phyloP scores from a whole-genome alignment of 768 basidiomycete species.

The Phlebiopsis flavidoalba region DNA sequence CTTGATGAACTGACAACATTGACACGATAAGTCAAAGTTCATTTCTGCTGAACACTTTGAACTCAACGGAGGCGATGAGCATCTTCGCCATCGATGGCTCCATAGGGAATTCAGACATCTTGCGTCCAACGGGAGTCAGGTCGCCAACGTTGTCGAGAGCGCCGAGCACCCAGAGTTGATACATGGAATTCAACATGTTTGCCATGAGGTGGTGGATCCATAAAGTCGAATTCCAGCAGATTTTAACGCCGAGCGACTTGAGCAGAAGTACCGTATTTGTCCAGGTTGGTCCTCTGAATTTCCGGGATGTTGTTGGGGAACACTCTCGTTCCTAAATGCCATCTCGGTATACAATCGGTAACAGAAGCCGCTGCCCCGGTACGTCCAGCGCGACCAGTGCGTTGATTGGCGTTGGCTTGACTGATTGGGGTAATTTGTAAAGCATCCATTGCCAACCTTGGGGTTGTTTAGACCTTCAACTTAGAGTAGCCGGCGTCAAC shows the following conservation, averaged over 20 bases:
- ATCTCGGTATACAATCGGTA: slow-evolving; percentile 97
- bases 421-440: slow-evolving; percentile 98
- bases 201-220: slow-evolving; percentile 99
- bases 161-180: slow-evolving; percentile 98
- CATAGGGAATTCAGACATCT: slow-evolving; percentile 99
- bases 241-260: slow-evolving; percentile 98
- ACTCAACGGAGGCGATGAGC: slow-evolving; percentile 93
- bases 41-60: slow-evolving; percentile 92
- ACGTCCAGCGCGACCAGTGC: slow-evolving; percentile 93
- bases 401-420: slow-evolving; percentile 95
- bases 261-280: slow-evolving; percentile 93
- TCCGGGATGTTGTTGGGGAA: slow-evolving; percentile 96
- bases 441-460: slow-evolving; percentile 97
- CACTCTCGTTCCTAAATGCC: slow-evolving; percentile 92
- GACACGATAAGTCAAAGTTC: slow-evolving; percentile 98
- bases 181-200: slow-evolving; percentile 99
- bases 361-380: slow-evolving; percentile 94
- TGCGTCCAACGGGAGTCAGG: slow-evolving; percentile 83
- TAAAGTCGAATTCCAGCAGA: slow-evolving; percentile 96
- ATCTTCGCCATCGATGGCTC: slow-evolving; percentile 99
- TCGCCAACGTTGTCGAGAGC: slow-evolving; percentile 98
- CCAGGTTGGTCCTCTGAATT: slow-evolving; percentile 96
- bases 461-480: slow-evolving; percentile 98
- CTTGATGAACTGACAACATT: slow-evolving; percentile 96
- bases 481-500: slow-evolving; percentile 97